Conservation (phyloP, 495 filamentous ascomycete genomes). For the Glarea lozoyensis region DNA sequence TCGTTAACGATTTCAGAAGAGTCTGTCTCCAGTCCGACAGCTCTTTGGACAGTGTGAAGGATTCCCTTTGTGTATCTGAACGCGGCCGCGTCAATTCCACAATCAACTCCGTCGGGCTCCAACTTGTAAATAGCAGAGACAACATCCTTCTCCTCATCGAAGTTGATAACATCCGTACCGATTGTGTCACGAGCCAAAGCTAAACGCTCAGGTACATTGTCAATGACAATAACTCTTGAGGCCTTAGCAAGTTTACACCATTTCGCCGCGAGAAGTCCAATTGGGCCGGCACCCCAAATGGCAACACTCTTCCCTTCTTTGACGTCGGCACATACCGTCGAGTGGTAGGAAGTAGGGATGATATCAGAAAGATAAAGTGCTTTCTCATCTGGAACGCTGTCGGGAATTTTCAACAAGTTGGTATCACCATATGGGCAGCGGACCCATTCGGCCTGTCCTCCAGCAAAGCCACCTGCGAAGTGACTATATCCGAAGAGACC, state of each 20-base stretch:
- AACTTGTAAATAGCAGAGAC: slow-evolving; percentile 24
- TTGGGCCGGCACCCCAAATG: slow-evolving; percentile 65
- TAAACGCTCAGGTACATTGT: slow-evolving; percentile 25
- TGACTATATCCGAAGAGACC: slow-evolving; percentile 66
- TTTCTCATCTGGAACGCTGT: slow-evolving; percentile 78
- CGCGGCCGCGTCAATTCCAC: slow-evolving; percentile 28
- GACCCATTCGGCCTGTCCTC: slow-evolving; percentile 79
- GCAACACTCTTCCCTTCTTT: slow-evolving; percentile 66
- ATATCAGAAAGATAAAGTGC: slow-evolving; percentile 75
- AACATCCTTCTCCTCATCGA: slow-evolving; percentile 20
- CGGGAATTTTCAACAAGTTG: slow-evolving; percentile 70
- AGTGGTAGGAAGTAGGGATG: slow-evolving; percentile 66
- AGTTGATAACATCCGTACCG: slow-evolving; percentile 30
- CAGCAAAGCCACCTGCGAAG: slow-evolving; percentile 80
- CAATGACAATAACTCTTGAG: slow-evolving; percentile 25
- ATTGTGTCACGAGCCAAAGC: slow-evolving; percentile 14
- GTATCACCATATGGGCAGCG: slow-evolving; percentile 71
- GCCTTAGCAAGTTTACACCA: slow-evolving; percentile 18
- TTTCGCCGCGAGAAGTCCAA: slow-evolving; percentile 3
- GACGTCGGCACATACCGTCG: slow-evolving; percentile 75
- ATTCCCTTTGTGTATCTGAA: slow-evolving; percentile 22
- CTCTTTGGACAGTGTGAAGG: slow-evolving; percentile 21
- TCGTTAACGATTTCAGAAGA: slow-evolving; percentile 22
- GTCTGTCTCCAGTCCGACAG: slow-evolving; percentile 22
- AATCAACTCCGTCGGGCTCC: slow-evolving; percentile 26